These are phyloP conservation scores for Eugenia klotzschiana DNA, from an alignment of 441 rosid genomes.

Conservation along the genomic window DNA sequence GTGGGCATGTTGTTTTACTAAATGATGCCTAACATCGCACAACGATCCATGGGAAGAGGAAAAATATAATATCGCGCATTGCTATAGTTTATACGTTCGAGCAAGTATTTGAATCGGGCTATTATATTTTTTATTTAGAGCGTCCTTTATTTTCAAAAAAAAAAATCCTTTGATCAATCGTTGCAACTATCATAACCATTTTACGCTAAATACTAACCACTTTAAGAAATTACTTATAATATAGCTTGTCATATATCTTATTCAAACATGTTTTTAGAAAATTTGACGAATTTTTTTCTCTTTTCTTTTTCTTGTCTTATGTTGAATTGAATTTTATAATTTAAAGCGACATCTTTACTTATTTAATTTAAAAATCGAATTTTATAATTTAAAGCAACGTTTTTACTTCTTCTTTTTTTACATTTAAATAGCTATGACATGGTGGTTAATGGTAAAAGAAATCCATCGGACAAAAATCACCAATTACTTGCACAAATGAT, in stretches of 20 bases:
- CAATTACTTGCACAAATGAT: background rate
- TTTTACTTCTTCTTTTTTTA: no score
- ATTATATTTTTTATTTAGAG: background rate
- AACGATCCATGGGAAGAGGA: accelerated
- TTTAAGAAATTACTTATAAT: background rate
- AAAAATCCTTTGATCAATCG: background rate
- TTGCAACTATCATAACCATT: background rate
- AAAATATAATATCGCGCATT: background rate
- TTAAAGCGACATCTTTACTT: no score
- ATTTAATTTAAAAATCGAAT: no score
- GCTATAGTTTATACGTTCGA: background rate
- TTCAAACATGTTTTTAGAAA: background rate
- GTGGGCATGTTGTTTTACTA: background rate
- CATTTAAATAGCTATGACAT: no score
- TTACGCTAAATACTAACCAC: no score
- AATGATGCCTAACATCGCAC: background rate
- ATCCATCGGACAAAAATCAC: background rate
- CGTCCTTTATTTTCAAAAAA: background rate
- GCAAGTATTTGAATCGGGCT: accelerated
- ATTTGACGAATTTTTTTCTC: no score
- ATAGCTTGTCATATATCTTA: background rate
- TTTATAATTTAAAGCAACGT: no score
- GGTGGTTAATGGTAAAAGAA: background rate
- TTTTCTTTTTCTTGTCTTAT: no score
- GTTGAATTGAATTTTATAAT: background rate